These are phyloP conservation scores for Penicillium goetzii DNA, from an alignment of 495 filamentous ascomycete genomes.

Conservation along the genomic window DNA sequence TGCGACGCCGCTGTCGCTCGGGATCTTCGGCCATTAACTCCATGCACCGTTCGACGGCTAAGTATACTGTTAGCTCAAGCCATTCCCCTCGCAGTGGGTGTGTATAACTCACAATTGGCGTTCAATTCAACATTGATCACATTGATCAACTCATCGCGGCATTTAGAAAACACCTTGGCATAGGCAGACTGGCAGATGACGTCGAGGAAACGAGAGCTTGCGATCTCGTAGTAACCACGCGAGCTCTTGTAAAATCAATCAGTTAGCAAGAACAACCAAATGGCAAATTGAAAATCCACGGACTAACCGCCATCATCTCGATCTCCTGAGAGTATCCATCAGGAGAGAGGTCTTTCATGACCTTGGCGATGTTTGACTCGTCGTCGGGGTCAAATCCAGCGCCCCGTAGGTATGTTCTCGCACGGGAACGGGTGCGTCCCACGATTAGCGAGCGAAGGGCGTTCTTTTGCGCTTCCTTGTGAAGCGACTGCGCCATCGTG, in stretches of 20 bases:
- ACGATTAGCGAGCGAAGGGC: slow-evolving; percentile 5
- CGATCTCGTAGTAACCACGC: slow-evolving; percentile 58
- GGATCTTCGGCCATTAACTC: slow-evolving; percentile 53
- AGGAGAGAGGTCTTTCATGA: slow-evolving; percentile 36
- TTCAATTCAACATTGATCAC: slow-evolving; percentile 41
- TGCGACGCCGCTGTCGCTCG: slow-evolving; percentile 44
- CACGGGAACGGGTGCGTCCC: slow-evolving; percentile 23
- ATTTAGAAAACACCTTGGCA: slow-evolving; percentile 49
- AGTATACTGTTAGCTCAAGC: not conserved
- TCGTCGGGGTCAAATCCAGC: slow-evolving; percentile 16
- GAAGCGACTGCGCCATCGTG: slow-evolving; percentile 35
- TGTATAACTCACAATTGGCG: slow-evolving; percentile 39
- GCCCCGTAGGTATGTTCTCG: slow-evolving; percentile 17
- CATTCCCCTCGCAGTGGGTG: not conserved
- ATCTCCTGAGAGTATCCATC: slow-evolving; percentile 53
- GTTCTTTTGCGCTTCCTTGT: slow-evolving; percentile 21
- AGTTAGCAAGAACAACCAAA: not conserved
- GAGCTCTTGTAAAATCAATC: slow-evolving; percentile 35
- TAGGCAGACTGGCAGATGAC: slow-evolving; percentile 51
- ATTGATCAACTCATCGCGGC: slow-evolving; percentile 40
- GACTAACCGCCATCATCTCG: slow-evolving; percentile 55
- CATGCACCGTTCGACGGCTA: slow-evolving; percentile 26
- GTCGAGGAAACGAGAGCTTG: slow-evolving; percentile 53
- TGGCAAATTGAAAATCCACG: not conserved
- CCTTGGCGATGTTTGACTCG: slow-evolving; percentile 18